Evolutionary conservation across 2,329 filamentous ascomycete genomes (phyloP), one percentile per base, ranked within the genome.

Genomic region (Aspergillus brasiliensis): DNA sequence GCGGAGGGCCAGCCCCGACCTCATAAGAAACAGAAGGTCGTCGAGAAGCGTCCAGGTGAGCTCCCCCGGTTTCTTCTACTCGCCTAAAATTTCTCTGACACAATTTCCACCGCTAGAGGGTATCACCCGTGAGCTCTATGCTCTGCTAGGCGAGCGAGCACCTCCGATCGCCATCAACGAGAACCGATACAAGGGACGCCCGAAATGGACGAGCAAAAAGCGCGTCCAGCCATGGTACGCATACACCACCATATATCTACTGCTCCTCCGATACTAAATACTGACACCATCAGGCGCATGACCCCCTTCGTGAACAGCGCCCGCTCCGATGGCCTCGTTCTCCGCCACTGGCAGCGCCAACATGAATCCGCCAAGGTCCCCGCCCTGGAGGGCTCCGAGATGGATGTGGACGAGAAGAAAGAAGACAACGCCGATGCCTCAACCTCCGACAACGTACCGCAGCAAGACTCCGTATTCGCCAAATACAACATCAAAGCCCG

Each of bases 401-500:
- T 76, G 70, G 76, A 80, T 15, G 67, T 68, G 51, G 73, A 78
- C 52, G 72, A 72, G 37, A 75, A 76, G n/a, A 68, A 71, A n/a
- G 74, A 76, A 47, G 66, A 77, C 68, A 67, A 72, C 68, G 17
- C 46, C 25, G 69, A 74, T 6, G 58, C 69, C 3, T 62, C 40
- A 23, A 13, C 40, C 40, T 19, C 69, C 1, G 72, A 74, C 38
- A 62, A 34, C 1, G 11, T 69, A 10, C 61, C 64, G 51, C 80
- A 83, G 63, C 75, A 80, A 47, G 80, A 81, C 63, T 84, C 84
- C 62, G 72, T 81, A 2, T 98, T 95, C 76, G 87, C 91, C 51
- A 96, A 94, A 73, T 98, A 90, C 82, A 96, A 97, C 72, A 88
- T 96, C 57, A 84, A 89, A 65, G 86, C 94, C 13, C 84, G 89